Conservation (phyloP, 257 asterid genomes). For the Jaltomata sinuosa region DNA sequence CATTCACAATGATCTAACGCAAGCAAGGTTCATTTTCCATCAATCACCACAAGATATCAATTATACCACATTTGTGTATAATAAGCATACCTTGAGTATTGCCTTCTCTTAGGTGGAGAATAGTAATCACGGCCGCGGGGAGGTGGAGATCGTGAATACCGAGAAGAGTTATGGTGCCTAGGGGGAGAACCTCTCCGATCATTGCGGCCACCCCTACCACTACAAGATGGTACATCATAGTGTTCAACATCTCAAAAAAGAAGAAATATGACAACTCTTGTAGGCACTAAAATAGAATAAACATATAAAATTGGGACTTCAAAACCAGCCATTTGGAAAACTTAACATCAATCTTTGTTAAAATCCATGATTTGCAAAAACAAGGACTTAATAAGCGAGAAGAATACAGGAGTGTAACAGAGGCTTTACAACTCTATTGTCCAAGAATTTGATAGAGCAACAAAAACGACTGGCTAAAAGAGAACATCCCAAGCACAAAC, state of each 20-base stretch:
- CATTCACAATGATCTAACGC: too few species aligned
- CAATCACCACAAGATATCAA: background rate
- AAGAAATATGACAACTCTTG: background rate
- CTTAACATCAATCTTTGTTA: background rate
- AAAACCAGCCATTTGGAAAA: background rate
- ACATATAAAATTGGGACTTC: background rate
- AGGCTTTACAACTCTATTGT: background rate
- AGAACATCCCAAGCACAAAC: background rate
- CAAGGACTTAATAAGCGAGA: background rate
- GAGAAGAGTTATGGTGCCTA: slow-evolving; percentile 15
- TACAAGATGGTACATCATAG: background rate
- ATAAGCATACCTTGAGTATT: slow-evolving; percentile 49
- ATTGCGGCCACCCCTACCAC: slow-evolving; percentile 40
- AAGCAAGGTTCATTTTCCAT: background rate
- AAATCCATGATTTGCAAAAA: background rate
- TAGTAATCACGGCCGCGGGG: slow-evolving; percentile 62
- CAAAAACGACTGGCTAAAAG: background rate
- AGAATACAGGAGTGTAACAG: background rate
- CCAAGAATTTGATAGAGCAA: background rate
- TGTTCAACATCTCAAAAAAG: background rate
- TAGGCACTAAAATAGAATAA: background rate
- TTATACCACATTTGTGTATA: background rate
- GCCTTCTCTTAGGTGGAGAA: slow-evolving; percentile 61
- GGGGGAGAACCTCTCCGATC: slow-evolving; percentile 72
- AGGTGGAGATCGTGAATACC: slow-evolving; percentile 76